Evolutionary conservation across 2,329 filamentous ascomycete genomes (phyloP).

Genomic region (Cladosporium oxysporum): DNA sequence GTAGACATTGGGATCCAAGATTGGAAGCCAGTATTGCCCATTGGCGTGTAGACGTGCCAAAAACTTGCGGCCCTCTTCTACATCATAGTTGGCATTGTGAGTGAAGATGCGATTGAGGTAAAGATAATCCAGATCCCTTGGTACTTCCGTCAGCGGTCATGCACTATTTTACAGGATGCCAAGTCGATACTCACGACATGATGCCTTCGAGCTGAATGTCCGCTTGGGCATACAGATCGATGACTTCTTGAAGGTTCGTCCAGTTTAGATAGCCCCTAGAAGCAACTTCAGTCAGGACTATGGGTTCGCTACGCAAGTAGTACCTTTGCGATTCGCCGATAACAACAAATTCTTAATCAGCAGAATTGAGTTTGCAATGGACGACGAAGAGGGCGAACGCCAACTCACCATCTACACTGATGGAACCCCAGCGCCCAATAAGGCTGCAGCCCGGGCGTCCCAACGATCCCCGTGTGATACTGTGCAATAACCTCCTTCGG

Average conservation of each 20-base stretch:
- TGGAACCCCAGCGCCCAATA: conserved; percentile 35
- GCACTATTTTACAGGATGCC: neutral
- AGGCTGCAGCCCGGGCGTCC: conserved; percentile 29
- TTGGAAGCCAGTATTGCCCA: conserved; percentile 59
- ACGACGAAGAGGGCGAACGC: too few species aligned
- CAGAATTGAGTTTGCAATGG: too few species aligned
- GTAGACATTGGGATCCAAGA: conserved; percentile 65
- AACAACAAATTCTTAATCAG: too few species aligned
- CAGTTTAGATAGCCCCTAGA: conserved; percentile 43
- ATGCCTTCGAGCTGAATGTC: conserved; percentile 46
- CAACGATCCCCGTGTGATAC: conserved; percentile 30
- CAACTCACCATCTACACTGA: conserved; percentile 27
- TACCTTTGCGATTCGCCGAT: too few species aligned
- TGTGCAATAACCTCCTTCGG: conserved; percentile 29
- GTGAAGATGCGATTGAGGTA: conserved; percentile 59
- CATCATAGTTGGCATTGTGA: conserved; percentile 58
- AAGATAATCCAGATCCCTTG: conserved; percentile 52
- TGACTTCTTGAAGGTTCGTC: conserved; percentile 61
- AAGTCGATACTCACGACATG: conserved; percentile 29
- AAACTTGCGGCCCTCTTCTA: conserved; percentile 55
- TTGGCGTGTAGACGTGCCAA: conserved; percentile 53
- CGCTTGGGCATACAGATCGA: conserved; percentile 53
- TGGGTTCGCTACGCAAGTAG: too few species aligned
- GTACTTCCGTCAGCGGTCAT: neutral
- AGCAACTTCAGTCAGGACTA: neutral